phyloP scores from a whole-genome alignment of 2,329 filamentous ascomycete genomes.

The Phyllosticta citriasiana region DNA sequence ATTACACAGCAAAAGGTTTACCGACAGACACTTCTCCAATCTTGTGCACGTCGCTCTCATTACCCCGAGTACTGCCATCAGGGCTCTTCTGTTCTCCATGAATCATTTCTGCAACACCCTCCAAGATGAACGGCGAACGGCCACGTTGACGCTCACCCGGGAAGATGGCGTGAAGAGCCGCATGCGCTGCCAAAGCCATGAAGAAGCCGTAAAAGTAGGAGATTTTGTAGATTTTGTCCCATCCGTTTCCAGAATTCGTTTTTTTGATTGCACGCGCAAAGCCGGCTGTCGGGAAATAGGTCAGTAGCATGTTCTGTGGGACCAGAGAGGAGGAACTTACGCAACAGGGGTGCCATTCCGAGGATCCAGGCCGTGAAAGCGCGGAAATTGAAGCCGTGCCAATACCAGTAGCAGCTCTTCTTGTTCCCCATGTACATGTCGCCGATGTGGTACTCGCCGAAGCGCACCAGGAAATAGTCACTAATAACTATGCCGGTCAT shows the following conservation, averaged over 20 bases:
- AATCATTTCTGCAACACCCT: neutral
- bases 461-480: constrained; percentile 20
- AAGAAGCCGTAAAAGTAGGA: constrained; percentile 6
- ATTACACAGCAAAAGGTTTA: neutral
- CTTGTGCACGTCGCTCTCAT: neutral
- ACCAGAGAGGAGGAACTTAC: neutral
- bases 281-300: neutral
- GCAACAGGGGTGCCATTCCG: constrained; percentile 16
- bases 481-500: constrained; percentile 16
- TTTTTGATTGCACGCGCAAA: constrained; percentile 5
- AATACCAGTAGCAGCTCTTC: constrained; percentile 18
- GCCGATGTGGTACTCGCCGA: constrained; percentile 16
- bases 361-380: constrained; percentile 17
- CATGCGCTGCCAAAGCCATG: neutral
- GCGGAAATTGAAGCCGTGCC: constrained; percentile 16
- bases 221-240: constrained; percentile 3
- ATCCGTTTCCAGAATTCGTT: neutral
- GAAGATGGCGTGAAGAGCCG: neutral
- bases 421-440: constrained; percentile 15
- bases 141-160: neutral
- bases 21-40: neutral
- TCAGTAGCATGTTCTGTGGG: neutral
- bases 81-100: neutral
- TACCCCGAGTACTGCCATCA: neutral
- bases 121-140: neutral